Base-by-base conservation (phyloP, 2,329 filamentous ascomycete species). In the Paecilomyces variotii region DNA sequence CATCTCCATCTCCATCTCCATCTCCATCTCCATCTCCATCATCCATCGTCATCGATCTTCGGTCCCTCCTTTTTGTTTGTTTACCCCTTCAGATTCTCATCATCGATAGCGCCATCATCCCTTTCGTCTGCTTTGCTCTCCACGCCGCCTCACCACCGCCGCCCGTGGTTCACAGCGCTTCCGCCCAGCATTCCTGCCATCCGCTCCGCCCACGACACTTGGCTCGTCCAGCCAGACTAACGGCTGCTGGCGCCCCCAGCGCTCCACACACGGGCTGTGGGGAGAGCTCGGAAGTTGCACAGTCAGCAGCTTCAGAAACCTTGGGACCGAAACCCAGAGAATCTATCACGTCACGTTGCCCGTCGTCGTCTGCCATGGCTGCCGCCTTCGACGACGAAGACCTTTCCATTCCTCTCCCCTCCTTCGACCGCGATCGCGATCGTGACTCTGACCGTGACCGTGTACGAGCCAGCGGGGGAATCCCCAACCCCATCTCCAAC, bases 341-440 rank as follows among this genome's bases (percentile, higher is more conserved):
- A 70, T 71, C 67, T 64, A 70, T 71, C 68, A 72, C 70, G 70
- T 73, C 70, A 72, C 70, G 67, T 67, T 71, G 64, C 65, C 66
- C 63, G 62, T 62, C 66, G 12, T 30, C 19, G 27, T 32, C 59
- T 58, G 56, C 56, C 56, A 75, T 75, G 72, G 72, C 72, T 58
- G 71, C 72, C 61, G 72, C 72, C 66, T 89, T 89, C 74, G 88
- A 92, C 72, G 88, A 91, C 74, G 89, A 91, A 79, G 89, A 92
- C 78, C 85, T 92, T 64, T 89, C 88, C 75, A 89, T 92, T 73
- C 88, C 87, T 67, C 79, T 91, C 64, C 65, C 69, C 57, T 59
- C 70, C 56, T 64, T 67, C 61, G 68, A 70, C 56, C 67, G 63
- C 57, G 67, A 70, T 63, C 68, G 61, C 56, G 62, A 56, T 60